Conservation (phyloP, 179 eudicot species). For the Nepenthes alata region DNA sequence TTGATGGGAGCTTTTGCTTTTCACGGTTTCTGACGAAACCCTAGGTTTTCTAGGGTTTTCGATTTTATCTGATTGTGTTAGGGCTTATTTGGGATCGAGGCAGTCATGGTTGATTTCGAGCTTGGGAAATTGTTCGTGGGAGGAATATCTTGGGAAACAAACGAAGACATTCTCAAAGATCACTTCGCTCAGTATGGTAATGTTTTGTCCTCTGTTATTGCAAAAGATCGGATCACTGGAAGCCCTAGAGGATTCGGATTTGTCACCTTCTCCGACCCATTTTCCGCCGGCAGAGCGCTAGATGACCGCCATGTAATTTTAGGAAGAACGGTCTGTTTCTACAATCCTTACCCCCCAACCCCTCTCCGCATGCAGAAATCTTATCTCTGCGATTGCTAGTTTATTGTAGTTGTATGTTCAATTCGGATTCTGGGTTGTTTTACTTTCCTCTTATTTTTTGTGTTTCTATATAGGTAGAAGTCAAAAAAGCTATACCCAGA, state of each 20-base stretch:
- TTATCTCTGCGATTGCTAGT: not conserved
- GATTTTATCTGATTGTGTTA: too few relatives aligned
- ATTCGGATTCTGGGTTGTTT: not conserved
- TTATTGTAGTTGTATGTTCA: not conserved
- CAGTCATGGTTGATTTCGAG: conserved; percentile 44
- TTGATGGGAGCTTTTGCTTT: too few relatives aligned
- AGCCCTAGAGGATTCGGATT: conserved; percentile 68
- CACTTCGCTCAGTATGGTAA: conserved; percentile 49
- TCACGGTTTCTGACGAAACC: too few relatives aligned
- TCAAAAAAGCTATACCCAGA: conserved; percentile 71
- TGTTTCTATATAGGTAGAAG: conserved; percentile 58
- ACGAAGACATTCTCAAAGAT: conserved; percentile 24
- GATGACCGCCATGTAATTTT: conserved; percentile 40
- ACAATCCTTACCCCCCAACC: not conserved
- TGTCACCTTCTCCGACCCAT: conserved; percentile 44
- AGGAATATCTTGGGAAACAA: conserved; percentile 53
- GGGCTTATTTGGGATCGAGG: too few relatives aligned
- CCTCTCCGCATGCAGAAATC: not conserved
- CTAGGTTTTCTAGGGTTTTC: too few relatives aligned
- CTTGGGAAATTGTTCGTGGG: conserved; percentile 60
- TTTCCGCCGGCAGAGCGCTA: conserved; percentile 45
- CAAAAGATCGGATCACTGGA: conserved; percentile 41
- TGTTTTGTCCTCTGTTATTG: conserved; percentile 33
- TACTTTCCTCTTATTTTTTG: not conserved
- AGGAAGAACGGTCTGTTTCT: conserved; percentile 42